A percentile compares a stretch with the other conserved stretches of the same genome.
phyloP scores from a whole-genome alignment of 176 grass and related monocot genomes.

The Thalia dealbata region DNA sequence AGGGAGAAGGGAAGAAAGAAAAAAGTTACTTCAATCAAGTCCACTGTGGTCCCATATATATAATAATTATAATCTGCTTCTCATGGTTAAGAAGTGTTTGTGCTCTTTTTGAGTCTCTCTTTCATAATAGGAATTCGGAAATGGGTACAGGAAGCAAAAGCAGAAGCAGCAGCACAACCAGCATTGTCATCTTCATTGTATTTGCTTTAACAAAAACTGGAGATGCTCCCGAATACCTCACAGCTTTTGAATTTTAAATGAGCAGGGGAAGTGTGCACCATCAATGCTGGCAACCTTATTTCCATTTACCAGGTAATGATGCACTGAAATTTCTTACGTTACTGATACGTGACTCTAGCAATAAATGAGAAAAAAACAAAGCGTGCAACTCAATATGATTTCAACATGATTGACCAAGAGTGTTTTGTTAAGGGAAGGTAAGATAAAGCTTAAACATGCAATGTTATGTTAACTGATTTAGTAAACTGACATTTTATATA shows the following conservation, averaged over 20 bases:
- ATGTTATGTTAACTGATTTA: too few species aligned
- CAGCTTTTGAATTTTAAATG: background rate
- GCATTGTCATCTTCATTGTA: constrained; percentile 24
- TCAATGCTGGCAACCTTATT: background rate
- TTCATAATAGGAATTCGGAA: background rate
- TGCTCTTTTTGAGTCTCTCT: background rate
- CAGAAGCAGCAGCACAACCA: too few species aligned
- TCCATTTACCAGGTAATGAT: too few species aligned
- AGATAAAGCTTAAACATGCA: too few species aligned
- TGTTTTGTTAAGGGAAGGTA: too few species aligned
- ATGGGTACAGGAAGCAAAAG: constrained; percentile 17
- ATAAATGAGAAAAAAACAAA: too few species aligned
- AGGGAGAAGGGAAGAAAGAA: background rate
- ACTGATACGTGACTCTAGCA: too few species aligned
- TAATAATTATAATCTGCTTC: background rate
- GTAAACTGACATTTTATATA: too few species aligned
- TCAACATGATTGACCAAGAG: too few species aligned
- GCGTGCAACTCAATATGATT: too few species aligned
- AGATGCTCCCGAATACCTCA: background rate
- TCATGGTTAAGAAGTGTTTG: background rate
- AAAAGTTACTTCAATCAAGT: background rate
- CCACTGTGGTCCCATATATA: too few species aligned
- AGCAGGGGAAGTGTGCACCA: background rate
- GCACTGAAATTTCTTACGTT: too few species aligned
- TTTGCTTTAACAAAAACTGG: constrained; percentile 2